Base-by-base conservation (phyloP, 805 yeast genomes). In the Wickerhamia fluorescens region DNA sequence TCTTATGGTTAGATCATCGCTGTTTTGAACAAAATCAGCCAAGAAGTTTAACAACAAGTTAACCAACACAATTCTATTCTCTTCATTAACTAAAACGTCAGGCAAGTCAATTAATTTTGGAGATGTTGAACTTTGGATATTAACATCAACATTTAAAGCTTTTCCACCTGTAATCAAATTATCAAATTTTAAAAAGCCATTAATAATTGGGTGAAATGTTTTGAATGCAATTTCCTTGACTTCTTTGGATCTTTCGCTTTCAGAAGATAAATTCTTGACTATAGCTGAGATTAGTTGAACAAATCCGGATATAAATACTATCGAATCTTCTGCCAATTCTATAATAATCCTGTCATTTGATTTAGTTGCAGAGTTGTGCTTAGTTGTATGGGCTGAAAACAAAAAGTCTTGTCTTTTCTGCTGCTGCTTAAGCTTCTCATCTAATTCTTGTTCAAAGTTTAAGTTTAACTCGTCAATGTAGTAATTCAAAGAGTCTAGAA, bases 271-370 rank as follows among this genome's bases (percentile, higher is more conserved):
- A 34, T 61, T 58, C 22, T 41, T 44, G 6, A 56, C 55, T 8
- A 64, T 46, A 5, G 53, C 42, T 3, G 66, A 51, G 8, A 87
- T 58, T 28, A 92, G 56, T 15, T 82, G 75, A 34, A 86, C 60
- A 41, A 83, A 76, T 0, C 95, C 82, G 0, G 88, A 71, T 5
- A 87, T 61, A 30, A 83, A 75, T 6, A 85, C 68, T 6, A 84
- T 57, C 0, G 88, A 80, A 48, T 87, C 96, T 39, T 85, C 94
- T 20, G 83, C 81, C 18, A 87, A 59, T 29, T 79, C 85, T 7
- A 64, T 55, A 6, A 52, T 30, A 10, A 55, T 44, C 17, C 44
- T 66, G 19, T 66, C 68, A 15, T 53, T 45, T 24, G 44, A 27
- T 34, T 55, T 25, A 33, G 52, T 58, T 6, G 47, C 51, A 3